Evolutionary conservation across 768 basidiomycete species (phyloP).

Genomic region (Butyriboletus loyo): DNA sequence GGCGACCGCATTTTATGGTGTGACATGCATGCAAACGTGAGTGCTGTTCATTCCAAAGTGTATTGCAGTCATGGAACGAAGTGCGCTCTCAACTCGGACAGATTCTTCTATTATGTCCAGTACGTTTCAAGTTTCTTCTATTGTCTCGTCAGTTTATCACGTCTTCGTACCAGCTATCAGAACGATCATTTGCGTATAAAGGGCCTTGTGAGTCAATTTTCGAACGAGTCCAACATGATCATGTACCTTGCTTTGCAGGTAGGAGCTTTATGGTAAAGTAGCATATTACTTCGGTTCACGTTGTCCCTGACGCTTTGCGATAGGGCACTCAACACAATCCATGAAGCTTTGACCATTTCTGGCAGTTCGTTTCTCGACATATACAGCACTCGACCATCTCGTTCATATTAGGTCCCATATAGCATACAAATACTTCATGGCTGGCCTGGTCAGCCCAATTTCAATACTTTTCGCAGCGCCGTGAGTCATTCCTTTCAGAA

Average conservation of each 20-base stretch:
- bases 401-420: not conserved
- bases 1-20: constrained; percentile 3
- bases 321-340: constrained; percentile 11
- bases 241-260: constrained; percentile 2
- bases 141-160: not conserved
- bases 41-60: not conserved
- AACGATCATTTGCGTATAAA: constrained; percentile 3
- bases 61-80: not conserved
- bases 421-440: constrained; percentile 8
- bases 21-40: constrained; percentile 13
- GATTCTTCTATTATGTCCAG: constrained; percentile 13
- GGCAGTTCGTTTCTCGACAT: constrained; percentile 6
- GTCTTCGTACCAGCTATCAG: constrained; percentile 2
- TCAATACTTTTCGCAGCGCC: not conserved
- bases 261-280: constrained; percentile 6
- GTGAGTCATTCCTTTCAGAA: not conserved
- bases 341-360: constrained; percentile 6
- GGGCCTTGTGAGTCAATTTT: constrained; percentile 2
- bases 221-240: not conserved
- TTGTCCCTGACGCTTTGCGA: not conserved
- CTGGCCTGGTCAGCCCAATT: not conserved
- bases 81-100: not conserved
- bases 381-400: not conserved
- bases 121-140: not conserved
- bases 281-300: too few relatives aligned